These are phyloP conservation scores for Chloris gayana DNA, from an alignment of 176 grass and related monocot species.

Conservation along the genomic window DNA sequence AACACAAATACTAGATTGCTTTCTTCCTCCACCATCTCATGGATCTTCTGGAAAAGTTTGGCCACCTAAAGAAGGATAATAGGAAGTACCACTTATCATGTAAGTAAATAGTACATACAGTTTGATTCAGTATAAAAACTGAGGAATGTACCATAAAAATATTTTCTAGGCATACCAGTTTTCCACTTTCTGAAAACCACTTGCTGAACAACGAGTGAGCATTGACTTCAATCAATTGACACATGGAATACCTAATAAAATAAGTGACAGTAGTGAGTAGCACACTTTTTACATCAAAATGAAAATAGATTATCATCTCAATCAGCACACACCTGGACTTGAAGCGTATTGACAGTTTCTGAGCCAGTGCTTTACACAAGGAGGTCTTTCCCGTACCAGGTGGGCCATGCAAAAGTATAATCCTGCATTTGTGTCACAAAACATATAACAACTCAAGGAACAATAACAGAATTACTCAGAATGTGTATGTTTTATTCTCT, in stretches of 20 bases:
- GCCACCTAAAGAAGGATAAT: slow-evolving; percentile 69
- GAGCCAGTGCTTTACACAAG: slow-evolving; percentile 96
- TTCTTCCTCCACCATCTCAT: slow-evolving; percentile 99
- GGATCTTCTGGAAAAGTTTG: slow-evolving; percentile 99
- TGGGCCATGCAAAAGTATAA: slow-evolving; percentile 98
- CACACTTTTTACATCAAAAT: slow-evolving; percentile 14
- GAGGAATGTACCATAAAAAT: neutral
- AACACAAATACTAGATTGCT: slow-evolving; percentile 93
- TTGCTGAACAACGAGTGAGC: slow-evolving; percentile 99
- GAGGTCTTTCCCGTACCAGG: slow-evolving; percentile 99
- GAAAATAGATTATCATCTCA: slow-evolving; percentile 29
- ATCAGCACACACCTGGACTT: slow-evolving; percentile 66
- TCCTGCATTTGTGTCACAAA: slow-evolving; percentile 54
- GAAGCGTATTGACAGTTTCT: slow-evolving; percentile 96
- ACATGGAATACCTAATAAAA: slow-evolving; percentile 81
- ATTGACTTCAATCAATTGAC: slow-evolving; percentile 96
- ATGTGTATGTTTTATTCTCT: neutral
- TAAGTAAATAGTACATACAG: slow-evolving; percentile 39
- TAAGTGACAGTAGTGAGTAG: slow-evolving; percentile 30
- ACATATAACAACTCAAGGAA: slow-evolving; percentile 19
- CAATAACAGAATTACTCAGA: slow-evolving; percentile 6
- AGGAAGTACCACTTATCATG: slow-evolving; percentile 26
- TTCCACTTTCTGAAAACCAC: slow-evolving; percentile 99
- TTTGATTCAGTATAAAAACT: slow-evolving; percentile 7
- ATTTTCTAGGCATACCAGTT: slow-evolving; percentile 70